Conservation (phyloP, 1,139 yeast genomes). For the Sugiyamaella novakii region DNA sequence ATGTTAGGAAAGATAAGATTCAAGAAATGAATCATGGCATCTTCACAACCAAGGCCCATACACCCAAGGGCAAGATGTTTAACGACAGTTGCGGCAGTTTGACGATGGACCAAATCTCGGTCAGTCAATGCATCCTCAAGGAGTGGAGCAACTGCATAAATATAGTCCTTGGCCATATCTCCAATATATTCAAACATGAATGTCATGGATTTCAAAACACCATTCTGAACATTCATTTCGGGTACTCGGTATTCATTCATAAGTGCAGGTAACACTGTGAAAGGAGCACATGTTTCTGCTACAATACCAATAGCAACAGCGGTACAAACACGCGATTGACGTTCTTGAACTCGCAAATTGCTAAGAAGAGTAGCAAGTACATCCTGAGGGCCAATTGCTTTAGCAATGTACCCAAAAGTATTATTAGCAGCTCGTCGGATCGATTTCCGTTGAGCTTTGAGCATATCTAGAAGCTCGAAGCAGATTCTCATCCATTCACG, state of each 20-base stretch:
- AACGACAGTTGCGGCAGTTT: constrained; percentile 89
- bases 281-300: constrained; percentile 91
- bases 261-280: constrained; percentile 91
- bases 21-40: constrained; percentile 71
- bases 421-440: constrained; percentile 85
- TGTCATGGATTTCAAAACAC: constrained; percentile 89
- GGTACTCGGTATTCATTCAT: constrained; percentile 96
- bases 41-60: constrained; percentile 73
- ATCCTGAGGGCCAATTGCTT: constrained; percentile 95
- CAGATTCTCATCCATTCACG: constrained; percentile 98
- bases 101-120: constrained; percentile 90
- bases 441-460: constrained; percentile 78
- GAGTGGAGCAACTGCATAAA: constrained; percentile 78
- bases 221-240: constrained; percentile 92
- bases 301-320: constrained; percentile 98
- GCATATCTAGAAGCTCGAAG: constrained; percentile 84
- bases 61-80: constrained; percentile 81
- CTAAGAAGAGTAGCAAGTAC: constrained; percentile 82
- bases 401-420: constrained; percentile 89
- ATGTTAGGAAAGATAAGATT: constrained; percentile 81
- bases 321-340: constrained; percentile 94
- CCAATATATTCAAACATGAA: constrained; percentile 93
- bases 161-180: constrained; percentile 76
- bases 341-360: constrained; percentile 87
- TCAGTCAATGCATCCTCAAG: constrained; percentile 90